Evolutionary conservation across 2,329 filamentous ascomycete genomes (phyloP).

Genomic region (Fonsecaea erecta): DNA sequence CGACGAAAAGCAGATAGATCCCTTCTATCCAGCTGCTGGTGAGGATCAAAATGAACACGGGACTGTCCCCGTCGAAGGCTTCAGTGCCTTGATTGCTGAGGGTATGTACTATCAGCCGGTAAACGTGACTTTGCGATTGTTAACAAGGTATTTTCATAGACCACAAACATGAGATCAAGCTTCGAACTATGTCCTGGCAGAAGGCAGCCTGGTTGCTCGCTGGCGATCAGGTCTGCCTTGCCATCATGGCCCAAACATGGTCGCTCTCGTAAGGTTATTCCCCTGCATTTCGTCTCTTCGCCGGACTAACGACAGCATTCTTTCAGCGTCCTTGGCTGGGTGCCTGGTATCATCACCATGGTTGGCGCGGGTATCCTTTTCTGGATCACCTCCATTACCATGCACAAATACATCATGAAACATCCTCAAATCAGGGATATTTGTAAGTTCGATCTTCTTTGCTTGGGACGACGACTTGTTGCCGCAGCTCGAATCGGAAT

Average conservation of each 20-base stretch:
- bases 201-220: conserved; percentile 55
- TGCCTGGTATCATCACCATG: conserved; percentile 55
- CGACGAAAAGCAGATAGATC: conserved; percentile 8
- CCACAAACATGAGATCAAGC: conserved; percentile 56
- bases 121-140: not conserved
- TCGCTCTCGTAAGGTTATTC: conserved; percentile 45
- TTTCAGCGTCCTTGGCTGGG: conserved; percentile 50
- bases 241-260: conserved; percentile 59
- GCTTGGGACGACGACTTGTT: not conserved
- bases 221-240: conserved; percentile 57
- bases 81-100: conserved; percentile 39
- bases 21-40: not conserved
- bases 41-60: not conserved
- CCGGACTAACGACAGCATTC: not conserved
- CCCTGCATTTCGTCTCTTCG: not conserved
- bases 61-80: conserved; percentile 4
- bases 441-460: conserved; percentile 44
- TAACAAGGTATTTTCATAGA: conserved; percentile 40
- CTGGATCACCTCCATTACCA: conserved; percentile 57
- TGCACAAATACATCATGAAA: conserved; percentile 60
- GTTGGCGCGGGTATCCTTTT: conserved; percentile 52
- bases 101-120: conserved; percentile 33
- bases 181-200: conserved; percentile 60
- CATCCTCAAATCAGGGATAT: conserved; percentile 57
- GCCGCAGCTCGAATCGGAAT: not conserved